Base-by-base conservation (phyloP, 2,329 filamentous ascomycete genomes). In the Sporothrix phasma region DNA sequence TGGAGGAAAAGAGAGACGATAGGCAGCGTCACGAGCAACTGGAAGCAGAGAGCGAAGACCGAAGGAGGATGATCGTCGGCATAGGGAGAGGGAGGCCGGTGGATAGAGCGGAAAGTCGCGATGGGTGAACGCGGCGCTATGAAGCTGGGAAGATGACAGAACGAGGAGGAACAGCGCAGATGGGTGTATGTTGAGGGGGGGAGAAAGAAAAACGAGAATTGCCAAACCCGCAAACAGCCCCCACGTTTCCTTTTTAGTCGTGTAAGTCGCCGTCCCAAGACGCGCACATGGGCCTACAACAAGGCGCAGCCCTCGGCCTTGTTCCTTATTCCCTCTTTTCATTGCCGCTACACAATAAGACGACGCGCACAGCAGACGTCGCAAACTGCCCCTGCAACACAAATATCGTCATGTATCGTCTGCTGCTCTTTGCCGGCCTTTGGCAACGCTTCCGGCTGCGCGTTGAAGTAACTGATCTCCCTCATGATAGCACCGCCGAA, bases 211-310 rank as follows among this genome's bases (percentile, higher is more conserved):
- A 10, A 17, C 15, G 24, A n/a, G 11, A 37, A 34, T 31, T 47
- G 39, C 45, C 60, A 17, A 53, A 53, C 41, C 41, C 31, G 46
- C 34, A 62, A 51, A 49, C 31, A 43, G 15, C 34, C 60, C 37
- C 43, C 37, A 41, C 19, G 60, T 62, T 62, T 43, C 60, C 60
- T 26, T 62, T 51, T 51, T 61, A 22, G 45, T 46, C 45, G 45
- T 61, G 59, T 61, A 61, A 61, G 59, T 61, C 59, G 59, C 31
- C 26, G 19, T 17, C 11, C 37, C 4, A 43, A 53, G 49, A 17
- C 31, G 7, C 51, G 19, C 51, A 56, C 31, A 39, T 56, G 51
- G 31, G 31, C 37, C 39, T 58, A 37, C 54, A 58, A 58, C 54
- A 43, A 8, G 11, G 15, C 37, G 47, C 47, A 31, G 26, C 46